Evolutionary conservation across 2,329 filamentous ascomycete species (phyloP), one percentile per base, ranked within the genome.

Genomic region (Trichoderma breve): DNA sequence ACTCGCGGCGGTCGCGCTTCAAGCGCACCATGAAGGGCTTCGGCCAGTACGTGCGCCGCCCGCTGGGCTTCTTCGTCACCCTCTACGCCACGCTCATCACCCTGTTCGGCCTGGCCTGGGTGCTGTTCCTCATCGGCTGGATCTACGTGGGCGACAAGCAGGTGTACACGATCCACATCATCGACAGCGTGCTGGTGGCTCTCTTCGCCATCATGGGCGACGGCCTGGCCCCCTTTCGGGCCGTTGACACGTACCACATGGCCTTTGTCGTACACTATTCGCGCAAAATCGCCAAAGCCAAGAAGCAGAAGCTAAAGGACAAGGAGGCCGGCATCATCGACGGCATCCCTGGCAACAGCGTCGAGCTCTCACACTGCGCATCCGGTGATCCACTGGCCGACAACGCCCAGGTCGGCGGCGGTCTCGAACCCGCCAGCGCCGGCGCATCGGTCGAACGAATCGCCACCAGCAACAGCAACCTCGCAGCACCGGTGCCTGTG

Each of bases 71-170:
- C 78, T 86, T 95, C 70, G 92, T 97, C 72, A 96, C 93, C 0
- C 82, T 97, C 4, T 97, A 97, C 80, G 93, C 93, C 9, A 90
- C 88, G 1, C 85, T 95, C 24, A 95, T 97, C 76, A 96, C 93
- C 0, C 84, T 95, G 0, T 97, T 97, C 76, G 93, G 93, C 77
- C 85, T 95, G 14, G 92, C 92, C 0, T 97, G 93, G 94, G 93
- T 97, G 1, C 86, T 97, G n/a, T 96, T 95, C 82, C 84, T 97
- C 70, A 97, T 97, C 79, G 93, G 91, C 62, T 97, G 93, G 93
- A 93, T 96, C 78, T 94, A 94, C 74, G 91, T 95, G 24, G 93
- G 92, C 24, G 88, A 89, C 34, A 85, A 86, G 76, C 92, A 95
- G 79, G 83, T 89, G 4, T 95, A 93, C 74, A 80, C 88, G 47